Conservation (phyloP, 306 rosid genomes). For the Luffa aegyptiaca region DNA sequence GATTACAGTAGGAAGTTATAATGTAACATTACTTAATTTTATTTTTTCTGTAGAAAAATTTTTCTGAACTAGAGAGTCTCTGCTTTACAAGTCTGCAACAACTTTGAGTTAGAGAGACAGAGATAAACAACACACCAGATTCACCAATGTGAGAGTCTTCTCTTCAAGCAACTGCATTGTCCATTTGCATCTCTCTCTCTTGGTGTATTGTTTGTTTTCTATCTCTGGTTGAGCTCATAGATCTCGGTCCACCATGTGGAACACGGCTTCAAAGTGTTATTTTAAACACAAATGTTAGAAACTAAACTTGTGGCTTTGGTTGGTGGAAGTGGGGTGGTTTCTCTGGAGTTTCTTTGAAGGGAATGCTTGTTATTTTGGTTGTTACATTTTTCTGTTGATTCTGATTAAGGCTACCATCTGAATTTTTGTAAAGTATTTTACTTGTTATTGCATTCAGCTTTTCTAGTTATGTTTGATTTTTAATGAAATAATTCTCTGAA, state of each 20-base stretch:
- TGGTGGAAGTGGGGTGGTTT: conserved; percentile 96
- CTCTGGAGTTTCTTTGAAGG: conserved; percentile 81
- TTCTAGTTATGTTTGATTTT: conserved; percentile 35
- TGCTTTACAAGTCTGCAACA: conserved; percentile 1
- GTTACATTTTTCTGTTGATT: conserved; percentile 30
- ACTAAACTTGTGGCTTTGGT: conserved; percentile 27
- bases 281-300: no score
- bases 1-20: no score
- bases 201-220: neutral
- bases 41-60: no score
- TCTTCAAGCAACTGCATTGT: neutral
- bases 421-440: conserved; percentile 1
- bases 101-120: neutral
- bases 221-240: neutral
- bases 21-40: no score
- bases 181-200: neutral
- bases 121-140: neutral
- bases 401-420: neutral
- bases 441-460: conserved; percentile 5
- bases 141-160: conserved; percentile 3
- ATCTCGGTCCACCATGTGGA: conserved; percentile 57
- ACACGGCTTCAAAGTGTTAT: conserved; percentile 30
- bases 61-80: neutral
- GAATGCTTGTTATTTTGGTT: conserved; percentile 61
- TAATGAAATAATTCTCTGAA: conserved; percentile 23